These are phyloP conservation scores for Entonaema liquescens DNA, from an alignment of 495 filamentous ascomycete species.

Conservation along the genomic window DNA sequence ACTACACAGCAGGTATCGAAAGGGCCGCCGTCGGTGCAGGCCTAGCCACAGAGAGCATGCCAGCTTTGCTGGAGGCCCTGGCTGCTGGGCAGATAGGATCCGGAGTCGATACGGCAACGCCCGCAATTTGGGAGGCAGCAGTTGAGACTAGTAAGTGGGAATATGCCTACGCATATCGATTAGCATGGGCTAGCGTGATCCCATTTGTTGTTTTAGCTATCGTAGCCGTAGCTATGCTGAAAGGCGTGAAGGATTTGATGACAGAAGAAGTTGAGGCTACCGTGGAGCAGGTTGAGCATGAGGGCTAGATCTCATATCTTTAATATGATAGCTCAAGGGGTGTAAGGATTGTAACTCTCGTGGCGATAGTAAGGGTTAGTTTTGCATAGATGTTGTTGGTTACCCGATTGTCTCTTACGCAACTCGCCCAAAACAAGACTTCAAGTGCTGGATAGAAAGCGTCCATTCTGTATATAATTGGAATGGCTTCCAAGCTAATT, in stretches of 20 bases:
- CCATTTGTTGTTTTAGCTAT: conserved; percentile 63
- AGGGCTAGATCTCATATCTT: neutral
- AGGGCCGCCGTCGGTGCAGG: conserved; percentile 53
- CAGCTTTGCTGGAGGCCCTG: conserved; percentile 49
- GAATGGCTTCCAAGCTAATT: too few relatives aligned
- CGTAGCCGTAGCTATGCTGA: conserved; percentile 54
- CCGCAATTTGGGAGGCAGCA: conserved; percentile 49
- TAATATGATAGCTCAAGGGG: neutral
- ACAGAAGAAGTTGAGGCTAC: conserved; percentile 62
- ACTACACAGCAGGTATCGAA: conserved; percentile 50
- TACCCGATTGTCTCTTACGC: too few relatives aligned
- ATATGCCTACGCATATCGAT: conserved; percentile 56
- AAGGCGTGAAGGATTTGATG: conserved; percentile 60
- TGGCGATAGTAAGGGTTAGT: neutral
- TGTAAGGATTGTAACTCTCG: neutral
- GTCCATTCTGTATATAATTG: neutral
- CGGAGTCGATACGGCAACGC: conserved; percentile 48
- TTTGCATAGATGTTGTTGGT: too few relatives aligned
- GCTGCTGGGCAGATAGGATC: conserved; percentile 44
- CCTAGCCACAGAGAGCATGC: conserved; percentile 50
- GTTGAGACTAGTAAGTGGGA: conserved; percentile 50
- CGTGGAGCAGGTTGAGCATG: conserved; percentile 47
- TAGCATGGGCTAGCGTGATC: conserved; percentile 62
- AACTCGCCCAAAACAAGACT: neutral
- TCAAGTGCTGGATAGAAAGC: neutral